Evolutionary conservation across 768 basidiomycete species (phyloP).

Genomic region (Hemileccinum rubropunctum): DNA sequence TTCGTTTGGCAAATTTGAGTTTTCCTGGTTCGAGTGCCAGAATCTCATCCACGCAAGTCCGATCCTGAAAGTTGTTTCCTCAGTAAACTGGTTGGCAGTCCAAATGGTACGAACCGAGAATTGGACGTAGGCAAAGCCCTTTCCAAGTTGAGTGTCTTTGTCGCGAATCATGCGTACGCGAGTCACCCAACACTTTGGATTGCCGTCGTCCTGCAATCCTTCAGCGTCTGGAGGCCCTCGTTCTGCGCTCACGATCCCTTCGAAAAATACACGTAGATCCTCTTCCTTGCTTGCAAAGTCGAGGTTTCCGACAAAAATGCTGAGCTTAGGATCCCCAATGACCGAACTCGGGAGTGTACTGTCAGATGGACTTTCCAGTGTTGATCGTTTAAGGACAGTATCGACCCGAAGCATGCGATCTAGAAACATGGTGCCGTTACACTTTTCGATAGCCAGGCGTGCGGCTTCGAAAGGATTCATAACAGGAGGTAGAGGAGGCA

Average conservation of each 20-base stretch:
- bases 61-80: conserved; percentile 53
- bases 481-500: conserved; percentile 47
- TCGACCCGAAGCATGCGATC: conserved; percentile 82
- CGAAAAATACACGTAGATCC: conserved; percentile 84
- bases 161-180: conserved; percentile 89
- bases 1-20: conserved; percentile 91
- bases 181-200: conserved; percentile 62
- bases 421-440: conserved; percentile 72
- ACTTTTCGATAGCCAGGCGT: conserved; percentile 49
- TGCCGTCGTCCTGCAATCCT: conserved; percentile 31
- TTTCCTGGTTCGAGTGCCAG: conserved; percentile 73
- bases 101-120: conserved; percentile 53
- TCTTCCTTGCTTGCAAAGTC: conserved; percentile 93
- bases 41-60: conserved; percentile 89
- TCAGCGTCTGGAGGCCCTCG: conserved; percentile 52
- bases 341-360: conserved; percentile 22
- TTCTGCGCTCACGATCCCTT: conserved; percentile 68
- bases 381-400: conserved; percentile 41
- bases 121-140: conserved; percentile 93
- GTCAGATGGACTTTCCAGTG: conserved; percentile 17
- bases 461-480: conserved; percentile 77
- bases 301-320: conserved; percentile 88
- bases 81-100: not conserved
- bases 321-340: conserved; percentile 69
- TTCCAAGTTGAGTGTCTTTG: conserved; percentile 88